Percentiles rank a stretch among this genome's conserved stretches.
Conservation (phyloP, 1,284 basidiomycete species). For the Leccinum fuscescens region DNA sequence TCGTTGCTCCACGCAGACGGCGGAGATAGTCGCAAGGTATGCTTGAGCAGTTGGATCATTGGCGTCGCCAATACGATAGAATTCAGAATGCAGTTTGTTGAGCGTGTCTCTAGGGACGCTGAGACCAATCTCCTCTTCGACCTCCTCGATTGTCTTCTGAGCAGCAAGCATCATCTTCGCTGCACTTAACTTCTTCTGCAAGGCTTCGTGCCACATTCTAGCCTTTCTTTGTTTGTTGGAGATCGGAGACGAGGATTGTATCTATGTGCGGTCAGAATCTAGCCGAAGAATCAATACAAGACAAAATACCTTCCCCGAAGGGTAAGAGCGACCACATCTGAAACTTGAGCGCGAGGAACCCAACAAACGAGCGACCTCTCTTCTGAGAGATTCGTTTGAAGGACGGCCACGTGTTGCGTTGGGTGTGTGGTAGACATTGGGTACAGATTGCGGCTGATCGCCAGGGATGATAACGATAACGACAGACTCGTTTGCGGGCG, state of each 20-base stretch:
- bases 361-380: too few relatives aligned
- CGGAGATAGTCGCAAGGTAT: background rate
- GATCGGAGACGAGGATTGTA: background rate
- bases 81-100: background rate
- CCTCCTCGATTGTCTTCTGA: constrained; percentile 1
- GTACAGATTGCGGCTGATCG: background rate
- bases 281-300: background rate
- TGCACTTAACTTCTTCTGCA: constrained; percentile 1
- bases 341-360: too few relatives aligned
- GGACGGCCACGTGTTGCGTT: too few relatives aligned
- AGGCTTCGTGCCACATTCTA: constrained; percentile 1
- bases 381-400: too few relatives aligned
- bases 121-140: constrained; percentile 1
- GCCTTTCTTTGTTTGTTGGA: constrained; percentile 5
- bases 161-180: constrained; percentile 3
- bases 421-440: background rate
- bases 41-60: background rate
- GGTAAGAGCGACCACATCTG: too few relatives aligned
- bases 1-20: background rate
- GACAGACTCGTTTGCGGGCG: background rate
- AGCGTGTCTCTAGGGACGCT: background rate
- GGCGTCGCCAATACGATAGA: background rate
- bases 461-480: background rate
- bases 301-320: background rate
- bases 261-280: background rate